These are phyloP conservation scores for Aureobasidium vineae DNA, from an alignment of 2,329 filamentous ascomycete genomes.

Conservation along the genomic window DNA sequence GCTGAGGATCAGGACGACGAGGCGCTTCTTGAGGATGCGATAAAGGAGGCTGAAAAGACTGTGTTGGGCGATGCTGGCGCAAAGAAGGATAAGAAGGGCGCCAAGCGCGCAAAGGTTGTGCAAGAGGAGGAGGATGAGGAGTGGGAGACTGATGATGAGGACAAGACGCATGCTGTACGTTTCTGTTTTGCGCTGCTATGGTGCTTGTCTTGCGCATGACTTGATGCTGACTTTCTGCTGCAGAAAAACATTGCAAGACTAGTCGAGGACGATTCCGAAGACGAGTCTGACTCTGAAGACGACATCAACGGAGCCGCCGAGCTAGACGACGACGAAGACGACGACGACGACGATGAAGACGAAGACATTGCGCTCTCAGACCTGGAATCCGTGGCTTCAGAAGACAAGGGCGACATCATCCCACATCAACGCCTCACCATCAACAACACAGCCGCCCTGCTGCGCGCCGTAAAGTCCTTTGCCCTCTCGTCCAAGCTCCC, in stretches of 20 bases:
- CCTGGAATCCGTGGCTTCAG: constrained; percentile 72
- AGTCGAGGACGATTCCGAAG: constrained; percentile 31
- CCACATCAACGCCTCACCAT: constrained; percentile 92
- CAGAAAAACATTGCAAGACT: constrained; percentile 26
- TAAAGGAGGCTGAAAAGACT: constrained; percentile 33
- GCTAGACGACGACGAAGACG: constrained; percentile 48
- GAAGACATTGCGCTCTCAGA: constrained; percentile 90
- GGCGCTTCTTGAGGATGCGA: constrained; percentile 33
- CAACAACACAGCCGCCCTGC: constrained; percentile 90
- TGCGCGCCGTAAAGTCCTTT: constrained; percentile 76
- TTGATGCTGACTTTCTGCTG: background rate
- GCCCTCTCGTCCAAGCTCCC: constrained; percentile 66
- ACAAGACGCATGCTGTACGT: constrained; percentile 32
- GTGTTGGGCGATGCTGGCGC: constrained; percentile 28
- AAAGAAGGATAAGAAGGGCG: constrained; percentile 29
- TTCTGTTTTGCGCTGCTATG: background rate
- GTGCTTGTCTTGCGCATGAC: background rate
- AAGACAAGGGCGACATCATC: constrained; percentile 81
- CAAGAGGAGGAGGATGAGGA: constrained; percentile 32
- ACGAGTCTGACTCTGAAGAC: constrained; percentile 37
- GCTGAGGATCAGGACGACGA: constrained; percentile 36
- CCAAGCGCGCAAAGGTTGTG: constrained; percentile 30
- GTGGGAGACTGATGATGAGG: constrained; percentile 39
- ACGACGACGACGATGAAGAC: constrained; percentile 63
- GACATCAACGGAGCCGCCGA: constrained; percentile 40